Evolutionary conservation across 1,284 basidiomycete species (phyloP), one percentile per base, ranked within the genome.

Genomic region (Hymenochaete sp.): DNA sequence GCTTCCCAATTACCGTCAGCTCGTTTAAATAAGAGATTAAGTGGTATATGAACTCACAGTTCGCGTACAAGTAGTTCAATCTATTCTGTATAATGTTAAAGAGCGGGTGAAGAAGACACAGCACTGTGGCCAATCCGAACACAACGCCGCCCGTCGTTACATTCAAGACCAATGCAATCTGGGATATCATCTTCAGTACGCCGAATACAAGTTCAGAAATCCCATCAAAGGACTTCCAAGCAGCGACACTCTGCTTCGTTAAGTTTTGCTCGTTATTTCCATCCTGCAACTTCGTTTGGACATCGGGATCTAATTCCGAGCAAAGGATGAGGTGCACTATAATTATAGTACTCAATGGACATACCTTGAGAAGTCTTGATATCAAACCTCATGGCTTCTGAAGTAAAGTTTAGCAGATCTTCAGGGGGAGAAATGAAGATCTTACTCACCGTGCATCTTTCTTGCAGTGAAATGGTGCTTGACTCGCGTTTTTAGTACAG

Each of bases 291-390:
- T 18, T 45, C 9, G 24, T 42, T 11, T 47, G 25, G 22, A 29
- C 42, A 9, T 32, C 28, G 18, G 45, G 27, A 47, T 44, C 31
- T 29, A 33, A 3, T 10, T 10, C 9, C 16, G 3, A 2, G 3
- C 3, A 44, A 18, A 19, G 19, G 14, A 7, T 14, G n/a, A 14
- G 21, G n/a, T 16, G 14, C 14, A 18, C n/a, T 28, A 19, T n/a
- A 14, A n/a, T 3, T 18, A 27, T 2, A 45, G 16, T 9, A 42
- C 10, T 21, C n/a, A 7, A 18, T 10, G 3, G 6, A 18, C 22
- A 3, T 45, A 47, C 45, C 45, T 32, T 47, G 14, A 10, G 28
- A 21, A 2, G 45, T 42, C 14, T 26, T 26, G n/a, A 47, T 18
- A 47, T 47, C 45, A 8, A 47, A 31, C 2, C 28, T 28, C 2